These are phyloP conservation scores for Artemisia annua DNA, from an alignment of 129 eudicot species.

Conservation along the genomic window DNA sequence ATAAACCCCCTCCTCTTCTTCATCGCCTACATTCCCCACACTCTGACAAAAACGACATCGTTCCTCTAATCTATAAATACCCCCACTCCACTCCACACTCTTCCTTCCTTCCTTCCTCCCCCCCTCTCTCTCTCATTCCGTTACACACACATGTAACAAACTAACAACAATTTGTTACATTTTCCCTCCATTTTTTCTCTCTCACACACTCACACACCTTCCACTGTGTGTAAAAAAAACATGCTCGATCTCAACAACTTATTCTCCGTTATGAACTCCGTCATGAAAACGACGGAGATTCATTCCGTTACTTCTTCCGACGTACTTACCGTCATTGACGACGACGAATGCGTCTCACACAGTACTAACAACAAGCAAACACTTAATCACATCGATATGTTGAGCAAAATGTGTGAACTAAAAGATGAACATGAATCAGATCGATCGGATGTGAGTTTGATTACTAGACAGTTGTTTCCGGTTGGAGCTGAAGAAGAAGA, in stretches of 20 bases:
- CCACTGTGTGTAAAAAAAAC: conserved; percentile 17
- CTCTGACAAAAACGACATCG: no score
- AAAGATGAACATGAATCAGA: conserved; percentile 19
- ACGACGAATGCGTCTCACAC: conserved; percentile 14
- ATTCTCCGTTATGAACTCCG: conserved; percentile 28
- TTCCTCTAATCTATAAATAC: no score
- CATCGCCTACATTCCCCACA: no score
- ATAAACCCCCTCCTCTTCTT: no score
- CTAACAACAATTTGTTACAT: background rate
- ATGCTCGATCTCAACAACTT: conserved; percentile 79
- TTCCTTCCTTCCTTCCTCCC: no score
- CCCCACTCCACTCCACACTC: no score
- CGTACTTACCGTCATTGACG: conserved; percentile 40
- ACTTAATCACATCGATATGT: conserved; percentile 1
- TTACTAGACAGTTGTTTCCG: conserved; percentile 73
- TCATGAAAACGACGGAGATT: conserved; percentile 29
- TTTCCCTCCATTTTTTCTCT: conserved; percentile 19
- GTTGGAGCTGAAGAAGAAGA: conserved; percentile 28
- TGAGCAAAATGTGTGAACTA: conserved; percentile 11
- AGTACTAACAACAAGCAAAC: background rate
- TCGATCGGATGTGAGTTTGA: conserved; percentile 27
- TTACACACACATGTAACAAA: conserved; percentile 3
- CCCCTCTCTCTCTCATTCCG: no score
- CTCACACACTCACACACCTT: conserved; percentile 18
- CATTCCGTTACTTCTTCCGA: conserved; percentile 42